phyloP scores from a whole-genome alignment of 2,329 filamentous ascomycete species.

The Paracamarosporium sp. region DNA sequence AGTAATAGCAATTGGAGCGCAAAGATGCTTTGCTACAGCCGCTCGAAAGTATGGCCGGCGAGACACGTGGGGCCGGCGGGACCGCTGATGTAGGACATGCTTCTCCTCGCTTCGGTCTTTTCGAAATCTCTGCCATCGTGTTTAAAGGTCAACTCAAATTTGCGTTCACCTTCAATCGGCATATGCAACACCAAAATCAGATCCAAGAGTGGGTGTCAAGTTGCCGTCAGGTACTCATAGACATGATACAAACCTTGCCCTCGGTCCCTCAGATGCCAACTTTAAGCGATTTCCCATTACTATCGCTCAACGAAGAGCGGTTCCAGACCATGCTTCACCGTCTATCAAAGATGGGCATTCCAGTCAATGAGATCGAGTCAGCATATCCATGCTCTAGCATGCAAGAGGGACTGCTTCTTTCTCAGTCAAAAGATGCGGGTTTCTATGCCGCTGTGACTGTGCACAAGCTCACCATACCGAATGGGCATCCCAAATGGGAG shows the following conservation, averaged over 20 bases:
- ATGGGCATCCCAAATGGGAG: slow-evolving; percentile 19
- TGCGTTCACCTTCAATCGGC: slow-evolving; percentile 58
- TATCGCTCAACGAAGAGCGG: slow-evolving; percentile 51
- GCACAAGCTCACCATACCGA: slow-evolving; percentile 30
- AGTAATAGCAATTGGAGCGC: slow-evolving; percentile 53
- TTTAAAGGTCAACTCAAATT: slow-evolving; percentile 56
- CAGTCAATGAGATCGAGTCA: slow-evolving; percentile 50
- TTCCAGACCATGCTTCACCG: slow-evolving; percentile 50
- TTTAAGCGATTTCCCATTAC: slow-evolving; percentile 53
- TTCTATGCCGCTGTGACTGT: slow-evolving; percentile 41
- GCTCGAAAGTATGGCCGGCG: slow-evolving; percentile 54
- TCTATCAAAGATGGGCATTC: slow-evolving; percentile 46
- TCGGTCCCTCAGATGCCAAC: slow-evolving; percentile 44
- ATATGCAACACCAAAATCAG: slow-evolving; percentile 54
- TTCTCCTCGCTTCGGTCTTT: slow-evolving; percentile 56
- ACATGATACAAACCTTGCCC: slow-evolving; percentile 34
- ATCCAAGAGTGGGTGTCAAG: slow-evolving; percentile 53
- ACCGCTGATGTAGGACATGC: slow-evolving; percentile 53
- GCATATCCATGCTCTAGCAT: slow-evolving; percentile 41
- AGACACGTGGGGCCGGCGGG: slow-evolving; percentile 53
- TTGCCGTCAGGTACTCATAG: slow-evolving; percentile 43
- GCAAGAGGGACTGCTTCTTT: slow-evolving; percentile 41
- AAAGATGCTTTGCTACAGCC: slow-evolving; percentile 52
- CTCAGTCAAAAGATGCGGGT: slow-evolving; percentile 37
- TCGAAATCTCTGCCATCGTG: slow-evolving; percentile 61